A percentile compares a stretch with the other conserved stretches of the same genome.
Conservation (phyloP, 495 filamentous ascomycete genomes). For the Aspergillus sclerotioniger region DNA sequence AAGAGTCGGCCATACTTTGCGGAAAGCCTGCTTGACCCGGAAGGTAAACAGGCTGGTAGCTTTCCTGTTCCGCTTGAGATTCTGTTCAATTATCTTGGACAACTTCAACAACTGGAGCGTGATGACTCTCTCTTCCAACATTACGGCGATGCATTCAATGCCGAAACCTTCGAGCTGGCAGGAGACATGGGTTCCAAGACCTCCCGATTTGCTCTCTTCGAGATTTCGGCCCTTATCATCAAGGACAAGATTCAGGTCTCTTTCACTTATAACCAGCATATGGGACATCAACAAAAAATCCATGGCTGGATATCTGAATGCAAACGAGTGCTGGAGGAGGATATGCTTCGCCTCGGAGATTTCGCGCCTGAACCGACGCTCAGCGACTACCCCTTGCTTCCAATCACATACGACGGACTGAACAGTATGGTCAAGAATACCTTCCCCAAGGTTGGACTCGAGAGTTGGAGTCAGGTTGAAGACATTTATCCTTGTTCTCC, state of each 20-base stretch:
- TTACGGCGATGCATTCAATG: conserved; percentile 50
- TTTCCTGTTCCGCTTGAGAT: conserved; percentile 63
- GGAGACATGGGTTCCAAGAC: conserved; percentile 48
- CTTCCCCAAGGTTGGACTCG: conserved; percentile 49
- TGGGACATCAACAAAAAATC: conserved; percentile 56
- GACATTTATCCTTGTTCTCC: conserved; percentile 64
- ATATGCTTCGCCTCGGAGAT: conserved; percentile 49
- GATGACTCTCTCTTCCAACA: conserved; percentile 59
- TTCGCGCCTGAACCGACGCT: conserved; percentile 55
- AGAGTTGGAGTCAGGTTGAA: conserved; percentile 42
- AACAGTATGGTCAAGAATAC: conserved; percentile 38
- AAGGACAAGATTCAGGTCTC: conserved; percentile 59
- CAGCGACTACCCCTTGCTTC: conserved; percentile 62
- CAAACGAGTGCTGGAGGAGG: conserved; percentile 55
- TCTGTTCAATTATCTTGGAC: conserved; percentile 63
- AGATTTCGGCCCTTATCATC: conserved; percentile 57
- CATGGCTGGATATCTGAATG: conserved; percentile 59
- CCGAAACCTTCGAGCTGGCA: conserved; percentile 39
- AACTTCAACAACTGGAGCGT: conserved; percentile 57
- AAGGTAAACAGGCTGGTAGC: conserved; percentile 34
- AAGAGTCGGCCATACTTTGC: conserved; percentile 50
- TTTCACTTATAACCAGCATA: conserved; percentile 60
- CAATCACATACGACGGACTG: conserved; percentile 57
- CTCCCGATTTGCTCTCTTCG: conserved; percentile 60
- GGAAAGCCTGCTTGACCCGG: conserved; percentile 47